These are phyloP conservation scores for Leptodermis oblonga DNA, from an alignment of 257 asterid genomes.

Conservation along the genomic window DNA sequence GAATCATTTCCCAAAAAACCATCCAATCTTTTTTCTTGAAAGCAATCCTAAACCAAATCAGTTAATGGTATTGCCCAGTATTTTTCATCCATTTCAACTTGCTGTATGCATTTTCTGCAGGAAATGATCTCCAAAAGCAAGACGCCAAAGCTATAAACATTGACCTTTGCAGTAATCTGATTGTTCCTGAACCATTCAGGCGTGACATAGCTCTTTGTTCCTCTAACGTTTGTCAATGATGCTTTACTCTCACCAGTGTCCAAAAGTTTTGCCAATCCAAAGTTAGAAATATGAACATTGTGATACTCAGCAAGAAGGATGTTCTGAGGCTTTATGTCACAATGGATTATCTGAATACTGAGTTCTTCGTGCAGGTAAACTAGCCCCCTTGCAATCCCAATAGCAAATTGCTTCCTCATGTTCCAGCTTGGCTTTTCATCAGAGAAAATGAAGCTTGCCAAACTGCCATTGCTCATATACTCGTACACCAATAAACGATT, in stretches of 20 bases:
- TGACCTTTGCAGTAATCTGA: constrained; percentile 26
- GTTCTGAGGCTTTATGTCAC: constrained; percentile 40
- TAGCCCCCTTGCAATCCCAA: constrained; percentile 37
- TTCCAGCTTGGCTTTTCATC: constrained; percentile 41
- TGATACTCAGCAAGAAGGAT: constrained; percentile 35
- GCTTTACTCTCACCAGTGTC: constrained; percentile 29
- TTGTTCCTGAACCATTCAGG: constrained; percentile 41
- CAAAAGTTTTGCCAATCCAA: constrained; percentile 40
- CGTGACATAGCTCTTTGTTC: constrained; percentile 39
- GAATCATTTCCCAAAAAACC: constrained; percentile 30
- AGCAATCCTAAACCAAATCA: constrained; percentile 53
- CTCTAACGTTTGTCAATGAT: constrained; percentile 21
- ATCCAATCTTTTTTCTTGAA: constrained; percentile 23
- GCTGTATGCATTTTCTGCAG: constrained; percentile 28
- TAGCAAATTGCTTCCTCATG: constrained; percentile 40
- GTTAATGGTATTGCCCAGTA: constrained; percentile 20
- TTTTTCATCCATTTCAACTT: constrained; percentile 22
- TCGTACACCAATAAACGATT: constrained; percentile 30
- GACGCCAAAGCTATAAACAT: neutral
- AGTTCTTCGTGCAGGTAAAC: constrained; percentile 38
- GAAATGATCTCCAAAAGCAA: constrained; percentile 13
- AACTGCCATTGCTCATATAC: constrained; percentile 20
- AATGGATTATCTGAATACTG: constrained; percentile 32
- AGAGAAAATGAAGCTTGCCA: constrained; percentile 33
- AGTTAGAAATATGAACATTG: constrained; percentile 31